phyloP scores from a whole-genome alignment of 345 rosid genomes.

The Eucalyptus fibrosa region DNA sequence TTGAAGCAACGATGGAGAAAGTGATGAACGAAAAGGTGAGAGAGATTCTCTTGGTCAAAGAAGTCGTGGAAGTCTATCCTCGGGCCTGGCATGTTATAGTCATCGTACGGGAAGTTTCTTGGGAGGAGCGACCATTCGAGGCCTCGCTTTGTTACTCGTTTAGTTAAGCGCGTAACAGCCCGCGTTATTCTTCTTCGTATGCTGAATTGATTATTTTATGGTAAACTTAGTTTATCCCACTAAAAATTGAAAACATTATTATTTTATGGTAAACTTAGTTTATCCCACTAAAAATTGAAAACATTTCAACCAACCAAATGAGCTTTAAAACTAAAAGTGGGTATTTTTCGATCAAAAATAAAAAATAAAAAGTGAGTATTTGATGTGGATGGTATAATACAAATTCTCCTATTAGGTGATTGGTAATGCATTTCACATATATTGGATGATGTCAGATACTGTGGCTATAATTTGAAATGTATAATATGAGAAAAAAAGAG shows the following conservation, averaged over 20 bases:
- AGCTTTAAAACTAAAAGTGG: neutral
- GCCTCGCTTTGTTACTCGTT: neutral
- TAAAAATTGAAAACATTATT: too few relatives aligned
- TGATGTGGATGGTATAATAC: neutral
- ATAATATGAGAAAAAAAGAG: neutral
- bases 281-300: neutral
- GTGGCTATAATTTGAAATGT: too few relatives aligned
- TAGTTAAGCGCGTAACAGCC: neutral
- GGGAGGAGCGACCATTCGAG: rapidly evolving
- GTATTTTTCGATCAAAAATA: too few relatives aligned
- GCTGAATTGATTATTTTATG: neutral
- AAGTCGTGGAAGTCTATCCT: neutral
- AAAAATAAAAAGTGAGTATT: neutral
- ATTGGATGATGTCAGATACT: rapidly evolving
- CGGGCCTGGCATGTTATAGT: neutral
- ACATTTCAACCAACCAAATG: neutral
- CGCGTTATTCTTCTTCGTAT: too few relatives aligned
- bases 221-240: neutral
- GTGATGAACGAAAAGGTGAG: neutral
- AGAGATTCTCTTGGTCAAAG: neutral
- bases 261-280: neutral
- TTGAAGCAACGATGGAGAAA: neutral
- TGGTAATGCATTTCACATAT: neutral
- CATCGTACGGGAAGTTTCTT: neutral
- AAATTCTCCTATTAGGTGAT: neutral